Base-by-base conservation (phyloP, 208 protist genomes). In the Trichomonas tenax region DNA sequence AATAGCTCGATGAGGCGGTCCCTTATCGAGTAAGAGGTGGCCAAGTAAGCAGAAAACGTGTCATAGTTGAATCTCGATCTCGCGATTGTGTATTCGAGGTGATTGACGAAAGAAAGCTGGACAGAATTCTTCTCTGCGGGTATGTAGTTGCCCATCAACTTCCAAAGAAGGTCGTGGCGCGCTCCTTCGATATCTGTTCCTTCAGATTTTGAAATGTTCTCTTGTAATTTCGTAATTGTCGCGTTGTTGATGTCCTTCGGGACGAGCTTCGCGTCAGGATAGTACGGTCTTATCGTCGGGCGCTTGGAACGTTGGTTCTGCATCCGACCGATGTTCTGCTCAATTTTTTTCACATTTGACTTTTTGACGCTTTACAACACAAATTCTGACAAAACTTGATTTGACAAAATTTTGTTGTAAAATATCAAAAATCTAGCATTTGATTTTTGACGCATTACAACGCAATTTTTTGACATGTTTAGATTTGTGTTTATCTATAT, bases 61-160 rank as follows among this genome's bases (percentile, higher is more conserved):
- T 97, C 95, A 46, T 97, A 96, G 63, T 96, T 97, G 96, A 96
- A 97, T 46, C 97, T 26, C 8, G 90, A 82, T 23, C 97, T 40
- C n/a, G 96, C 97, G 15, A 97, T 63, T 21, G 97, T 97, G 63
- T 97, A 97, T 95, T 97, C 97, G 38, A 97, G 41, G 72, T 97
- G 97, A 63, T 96, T 88, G 36, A 97, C 97, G 40, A 97, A 96
- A 14, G 97, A 96, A 46, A 63, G 26, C 45, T 97, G 96, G 6
- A 93, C 86, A 38, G 86, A 93, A 51, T n/a, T n/a, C 86, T 93
- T 93, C n/a, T 93, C 86, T 49, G 86, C 86, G 34, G 86, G 86
- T 38, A 93, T 93, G 46, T 93, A 93, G 2, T 93, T 41, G 14
- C 14, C 86, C 86, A 93, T 93, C 14, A 93, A 38, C 31, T 93